Evolutionary conservation across 768 basidiomycete species (phyloP).

Genomic region (Termitomyces sp.): DNA sequence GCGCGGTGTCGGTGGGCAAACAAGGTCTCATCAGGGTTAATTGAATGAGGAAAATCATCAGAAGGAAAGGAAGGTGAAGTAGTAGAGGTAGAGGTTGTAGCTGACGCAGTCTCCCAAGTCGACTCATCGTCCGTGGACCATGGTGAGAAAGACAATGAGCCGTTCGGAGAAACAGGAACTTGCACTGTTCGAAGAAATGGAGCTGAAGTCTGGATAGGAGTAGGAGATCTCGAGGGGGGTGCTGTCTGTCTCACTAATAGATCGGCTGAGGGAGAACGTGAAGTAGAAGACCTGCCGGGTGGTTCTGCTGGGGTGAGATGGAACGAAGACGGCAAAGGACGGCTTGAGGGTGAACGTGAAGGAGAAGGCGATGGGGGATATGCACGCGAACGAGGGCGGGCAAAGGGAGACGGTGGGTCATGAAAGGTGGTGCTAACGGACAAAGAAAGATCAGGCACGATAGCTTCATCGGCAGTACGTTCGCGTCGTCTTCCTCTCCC

Average conservation of each 20-base stretch:
- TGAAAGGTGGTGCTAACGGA: constrained; percentile 23
- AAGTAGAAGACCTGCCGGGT: constrained; percentile 4
- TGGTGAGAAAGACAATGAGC: constrained; percentile 43
- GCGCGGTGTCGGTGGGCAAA: neutral
- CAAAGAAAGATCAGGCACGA: constrained; percentile 26
- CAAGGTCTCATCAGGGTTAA: neutral
- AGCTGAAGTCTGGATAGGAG: constrained; percentile 31
- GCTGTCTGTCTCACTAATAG: constrained; percentile 22
- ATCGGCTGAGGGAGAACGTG: constrained; percentile 9
- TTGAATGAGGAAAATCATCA: constrained; percentile 10
- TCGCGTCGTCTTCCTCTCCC: constrained; percentile 63
- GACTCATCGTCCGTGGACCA: constrained; percentile 81
- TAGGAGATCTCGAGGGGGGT: constrained; percentile 32
- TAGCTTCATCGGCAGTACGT: constrained; percentile 40
- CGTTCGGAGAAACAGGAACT: constrained; percentile 30
- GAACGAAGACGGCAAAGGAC: constrained; percentile 19
- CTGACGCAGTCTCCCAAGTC: constrained; percentile 70
- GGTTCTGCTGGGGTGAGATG: constrained; percentile 20
- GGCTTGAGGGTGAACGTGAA: constrained; percentile 41
- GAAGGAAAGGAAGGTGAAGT: constrained; percentile 38
- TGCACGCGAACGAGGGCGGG: constrained; percentile 39
- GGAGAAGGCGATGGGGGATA: constrained; percentile 57
- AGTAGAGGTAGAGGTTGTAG: constrained; percentile 57
- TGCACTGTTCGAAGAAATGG: constrained; percentile 22
- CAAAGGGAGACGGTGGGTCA: constrained; percentile 35